A percentile compares a stretch with the other conserved stretches of the same genome.
Evolutionary conservation across 2,329 filamentous ascomycete genomes (phyloP).

Genomic region (Ophiostoma australiae): DNA sequence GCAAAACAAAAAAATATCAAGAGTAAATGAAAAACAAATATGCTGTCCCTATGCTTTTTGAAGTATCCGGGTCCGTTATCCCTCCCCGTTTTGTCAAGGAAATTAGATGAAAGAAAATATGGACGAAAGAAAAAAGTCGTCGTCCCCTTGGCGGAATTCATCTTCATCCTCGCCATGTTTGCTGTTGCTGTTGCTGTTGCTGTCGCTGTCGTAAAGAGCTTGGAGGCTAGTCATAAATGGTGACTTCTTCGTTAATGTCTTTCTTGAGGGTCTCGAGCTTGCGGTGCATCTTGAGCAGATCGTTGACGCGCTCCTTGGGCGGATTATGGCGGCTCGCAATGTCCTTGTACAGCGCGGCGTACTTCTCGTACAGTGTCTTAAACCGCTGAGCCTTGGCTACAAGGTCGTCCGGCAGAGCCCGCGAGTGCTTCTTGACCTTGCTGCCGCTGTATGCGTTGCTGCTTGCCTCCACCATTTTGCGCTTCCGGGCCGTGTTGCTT

Average conservation of each 20-base stretch:
- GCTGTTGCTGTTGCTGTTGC: slow-evolving; percentile 3
- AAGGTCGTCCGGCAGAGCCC: slow-evolving; percentile 44
- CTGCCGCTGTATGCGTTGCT: slow-evolving; percentile 17
- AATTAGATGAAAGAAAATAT: not conserved
- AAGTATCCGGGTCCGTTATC: slow-evolving; percentile 5
- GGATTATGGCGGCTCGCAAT: slow-evolving; percentile 49
- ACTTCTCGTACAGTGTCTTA: slow-evolving; percentile 52
- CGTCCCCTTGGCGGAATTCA: not conserved
- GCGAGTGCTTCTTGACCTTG: slow-evolving; percentile 26
- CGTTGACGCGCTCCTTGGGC: slow-evolving; percentile 46
- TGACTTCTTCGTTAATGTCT: slow-evolving; percentile 49
- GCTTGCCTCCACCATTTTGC: slow-evolving; percentile 35
- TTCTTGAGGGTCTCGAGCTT: slow-evolving; percentile 54
- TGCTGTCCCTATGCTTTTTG: slow-evolving; percentile 8
- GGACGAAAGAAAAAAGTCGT: not conserved
- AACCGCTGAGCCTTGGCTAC: slow-evolving; percentile 52
- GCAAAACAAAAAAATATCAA: not conserved
- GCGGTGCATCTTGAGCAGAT: slow-evolving; percentile 51
- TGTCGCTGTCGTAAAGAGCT: too few species aligned
- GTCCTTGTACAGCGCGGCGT: slow-evolving; percentile 53
- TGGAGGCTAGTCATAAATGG: slow-evolving; percentile 18
- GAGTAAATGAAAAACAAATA: slow-evolving; percentile 1
- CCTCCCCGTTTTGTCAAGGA: not conserved
- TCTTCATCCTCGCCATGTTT: not conserved
- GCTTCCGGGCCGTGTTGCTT: slow-evolving; percentile 39